Conservation (phyloP, 768 basidiomycete genomes). For the Arthromyces matolae region DNA sequence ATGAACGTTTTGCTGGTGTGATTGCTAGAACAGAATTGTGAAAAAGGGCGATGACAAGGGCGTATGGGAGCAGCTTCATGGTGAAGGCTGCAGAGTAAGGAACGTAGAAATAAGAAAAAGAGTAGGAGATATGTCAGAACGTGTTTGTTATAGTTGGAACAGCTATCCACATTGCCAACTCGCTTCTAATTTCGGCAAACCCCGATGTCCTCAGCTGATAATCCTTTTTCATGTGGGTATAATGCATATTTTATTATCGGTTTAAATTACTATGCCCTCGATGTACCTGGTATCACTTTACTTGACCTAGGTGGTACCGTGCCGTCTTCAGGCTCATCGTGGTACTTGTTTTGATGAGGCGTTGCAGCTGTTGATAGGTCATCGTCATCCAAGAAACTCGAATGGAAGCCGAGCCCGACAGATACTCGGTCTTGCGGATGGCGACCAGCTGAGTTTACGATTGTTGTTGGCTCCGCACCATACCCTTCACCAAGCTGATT, state of each 20-base stretch:
- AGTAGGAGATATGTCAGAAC: conserved; percentile 1
- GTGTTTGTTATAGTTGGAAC: not conserved
- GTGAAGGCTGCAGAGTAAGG: conserved; percentile 10
- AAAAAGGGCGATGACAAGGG: conserved; percentile 29
- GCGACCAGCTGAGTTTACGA: conserved; percentile 30
- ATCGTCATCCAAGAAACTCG: conserved; percentile 82
- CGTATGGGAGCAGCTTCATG: conserved; percentile 30
- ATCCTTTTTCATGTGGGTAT: not conserved
- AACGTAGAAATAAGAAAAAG: conserved; percentile 8
- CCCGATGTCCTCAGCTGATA: not conserved
- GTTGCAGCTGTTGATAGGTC: conserved; percentile 39
- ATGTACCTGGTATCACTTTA: not conserved
- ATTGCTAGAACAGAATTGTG: conserved; percentile 28
- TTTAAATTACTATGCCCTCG: too few relatives aligned
- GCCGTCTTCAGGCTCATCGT: conserved; percentile 49
- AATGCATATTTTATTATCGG: not conserved
- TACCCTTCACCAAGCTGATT: conserved; percentile 45
- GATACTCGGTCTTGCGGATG: conserved; percentile 31
- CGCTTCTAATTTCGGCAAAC: not conserved
- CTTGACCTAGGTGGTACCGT: conserved; percentile 3
- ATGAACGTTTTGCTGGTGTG: conserved; percentile 46
- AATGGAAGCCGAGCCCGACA: conserved; percentile 59
- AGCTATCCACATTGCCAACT: not conserved
- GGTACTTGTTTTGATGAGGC: conserved; percentile 32
- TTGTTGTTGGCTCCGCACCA: conserved; percentile 9